Conservation (phyloP, 2,329 filamentous ascomycete species). For the Dactylellina drechsleri region DNA sequence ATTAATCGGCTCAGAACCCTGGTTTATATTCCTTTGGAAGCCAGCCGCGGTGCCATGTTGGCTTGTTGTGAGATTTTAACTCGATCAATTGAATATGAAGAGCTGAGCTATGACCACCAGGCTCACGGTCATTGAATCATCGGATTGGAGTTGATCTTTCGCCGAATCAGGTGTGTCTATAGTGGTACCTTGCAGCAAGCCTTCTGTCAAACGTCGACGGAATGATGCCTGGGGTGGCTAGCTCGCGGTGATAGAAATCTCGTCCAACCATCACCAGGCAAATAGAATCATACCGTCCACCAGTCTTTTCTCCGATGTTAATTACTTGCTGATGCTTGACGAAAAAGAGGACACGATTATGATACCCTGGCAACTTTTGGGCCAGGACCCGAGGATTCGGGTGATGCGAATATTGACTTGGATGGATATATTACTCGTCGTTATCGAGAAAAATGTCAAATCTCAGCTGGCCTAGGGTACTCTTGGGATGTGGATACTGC, state of each 20-base stretch:
- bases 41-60: conserved; percentile 2
- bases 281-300: conserved; percentile 7
- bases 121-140: conserved; percentile 9
- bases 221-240: conserved; percentile 4
- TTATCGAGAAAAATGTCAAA: conserved; percentile 30
- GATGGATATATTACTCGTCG: background rate
- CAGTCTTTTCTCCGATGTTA: background rate
- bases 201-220: conserved; percentile 22
- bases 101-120: conserved; percentile 19
- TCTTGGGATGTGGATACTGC: background rate
- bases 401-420: conserved; percentile 10
- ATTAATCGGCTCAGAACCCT: background rate
- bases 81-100: background rate
- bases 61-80: background rate
- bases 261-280: conserved; percentile 29
- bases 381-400: conserved; percentile 16
- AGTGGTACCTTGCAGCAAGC: conserved; percentile 42
- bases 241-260: conserved; percentile 8
- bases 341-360: background rate
- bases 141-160: conserved; percentile 25
- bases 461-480: conserved; percentile 47
- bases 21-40: background rate
- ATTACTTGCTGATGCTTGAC: background rate
- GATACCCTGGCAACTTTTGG: background rate
- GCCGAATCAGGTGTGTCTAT: conserved; percentile 24